Percentiles rank a stretch among this genome's conserved stretches.
These are phyloP conservation scores for Hanseniaspora jakobsenii DNA, from an alignment of 805 yeast genomes.

Conservation along the genomic window DNA sequence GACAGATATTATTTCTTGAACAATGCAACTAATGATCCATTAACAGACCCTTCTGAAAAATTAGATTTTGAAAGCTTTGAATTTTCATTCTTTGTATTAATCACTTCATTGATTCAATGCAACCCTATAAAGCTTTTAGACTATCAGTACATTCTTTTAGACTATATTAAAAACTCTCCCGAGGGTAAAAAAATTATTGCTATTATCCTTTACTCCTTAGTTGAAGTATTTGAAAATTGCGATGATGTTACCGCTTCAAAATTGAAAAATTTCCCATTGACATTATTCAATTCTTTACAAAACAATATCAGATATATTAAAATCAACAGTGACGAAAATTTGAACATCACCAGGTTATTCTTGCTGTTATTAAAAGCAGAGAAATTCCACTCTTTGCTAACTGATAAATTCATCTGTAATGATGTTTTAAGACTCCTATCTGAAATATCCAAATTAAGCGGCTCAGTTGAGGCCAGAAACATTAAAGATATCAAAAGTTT, in stretches of 20 bases:
- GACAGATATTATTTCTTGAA: slow-evolving; percentile 5
- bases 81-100: slow-evolving; percentile 1
- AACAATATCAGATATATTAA: slow-evolving; percentile 2
- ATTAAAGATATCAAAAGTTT: slow-evolving; percentile 9
- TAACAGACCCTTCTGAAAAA: no score
- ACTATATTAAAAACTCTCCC: slow-evolving; percentile 6
- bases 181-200: slow-evolving; percentile 7
- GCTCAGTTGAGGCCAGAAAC: slow-evolving; percentile 4
- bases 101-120: background rate
- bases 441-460: slow-evolving; percentile 10
- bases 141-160: slow-evolving; percentile 2
- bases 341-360: slow-evolving; percentile 9
- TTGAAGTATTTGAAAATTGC: background rate
- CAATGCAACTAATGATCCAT: no score
- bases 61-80: slow-evolving; percentile 9
- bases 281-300: slow-evolving; percentile 1
- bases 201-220: slow-evolving; percentile 7
- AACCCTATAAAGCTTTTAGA: background rate
- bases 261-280: background rate
- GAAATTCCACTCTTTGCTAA: slow-evolving; percentile 2
- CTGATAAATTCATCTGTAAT: slow-evolving; percentile 14
- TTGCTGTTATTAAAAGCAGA: slow-evolving; percentile 2
- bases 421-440: slow-evolving; percentile 14
- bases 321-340: slow-evolving; percentile 2
- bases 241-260: background rate